Evolutionary conservation across 2,329 filamentous ascomycete species (phyloP).

Genomic region (Coniochaeta sp.): DNA sequence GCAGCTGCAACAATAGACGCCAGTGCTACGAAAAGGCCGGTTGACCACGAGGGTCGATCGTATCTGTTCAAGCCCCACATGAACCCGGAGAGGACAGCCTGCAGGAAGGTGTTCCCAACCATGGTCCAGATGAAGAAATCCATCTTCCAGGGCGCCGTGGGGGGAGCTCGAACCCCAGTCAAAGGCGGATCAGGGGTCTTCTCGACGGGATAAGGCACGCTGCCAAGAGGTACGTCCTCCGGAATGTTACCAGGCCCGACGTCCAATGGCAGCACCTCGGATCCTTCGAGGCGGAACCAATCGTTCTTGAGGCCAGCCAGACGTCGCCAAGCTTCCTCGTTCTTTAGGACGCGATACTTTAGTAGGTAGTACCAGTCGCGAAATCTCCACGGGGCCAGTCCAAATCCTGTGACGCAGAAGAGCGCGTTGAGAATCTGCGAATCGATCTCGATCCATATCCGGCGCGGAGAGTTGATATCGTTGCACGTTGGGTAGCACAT

Average conservation of each 20-base stretch:
- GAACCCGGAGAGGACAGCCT: constrained; percentile 63
- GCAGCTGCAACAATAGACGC: constrained; percentile 62
- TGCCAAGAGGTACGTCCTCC: constrained; percentile 28
- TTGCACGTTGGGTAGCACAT: constrained; percentile 68
- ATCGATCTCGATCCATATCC: constrained; percentile 79
- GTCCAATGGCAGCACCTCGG: constrained; percentile 45
- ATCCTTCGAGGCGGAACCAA: constrained; percentile 69
- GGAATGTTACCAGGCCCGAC: constrained; percentile 46
- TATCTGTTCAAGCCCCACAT: constrained; percentile 78
- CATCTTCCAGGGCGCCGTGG: constrained; percentile 66
- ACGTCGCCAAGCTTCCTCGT: constrained; percentile 51
- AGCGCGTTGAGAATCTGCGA: constrained; percentile 77
- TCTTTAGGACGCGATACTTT: constrained; percentile 49
- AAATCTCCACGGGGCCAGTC: constrained; percentile 77
- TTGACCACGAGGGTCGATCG: constrained; percentile 70
- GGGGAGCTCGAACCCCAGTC: constrained; percentile 62
- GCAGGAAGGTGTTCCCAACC: constrained; percentile 71
- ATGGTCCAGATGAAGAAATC: constrained; percentile 75
- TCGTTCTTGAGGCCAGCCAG: constrained; percentile 66
- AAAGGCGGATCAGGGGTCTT: constrained; percentile 60
- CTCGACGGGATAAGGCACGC: constrained; percentile 54
- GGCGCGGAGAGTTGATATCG: constrained; percentile 66
- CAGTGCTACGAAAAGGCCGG: constrained; percentile 69
- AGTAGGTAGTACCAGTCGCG: constrained; percentile 70
- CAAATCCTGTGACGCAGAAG: constrained; percentile 83